Evolutionary conservation across 768 basidiomycete species (phyloP).

Genomic region (Lactifluus rugatus): DNA sequence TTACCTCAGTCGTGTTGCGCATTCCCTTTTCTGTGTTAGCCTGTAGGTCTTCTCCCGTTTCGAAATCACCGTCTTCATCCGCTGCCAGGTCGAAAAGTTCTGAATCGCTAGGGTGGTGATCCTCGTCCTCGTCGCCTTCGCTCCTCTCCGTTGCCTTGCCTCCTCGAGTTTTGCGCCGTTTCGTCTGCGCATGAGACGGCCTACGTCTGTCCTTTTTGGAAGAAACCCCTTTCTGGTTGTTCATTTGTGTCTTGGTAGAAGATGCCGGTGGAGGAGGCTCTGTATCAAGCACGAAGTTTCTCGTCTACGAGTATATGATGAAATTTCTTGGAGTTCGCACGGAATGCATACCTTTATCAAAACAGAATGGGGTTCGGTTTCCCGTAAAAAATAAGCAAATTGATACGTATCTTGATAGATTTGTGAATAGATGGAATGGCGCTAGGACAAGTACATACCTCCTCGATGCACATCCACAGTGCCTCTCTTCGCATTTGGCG

Average conservation of each 20-base stretch:
- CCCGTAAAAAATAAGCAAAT: constrained; percentile 83
- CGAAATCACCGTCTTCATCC: neutral
- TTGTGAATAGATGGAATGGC: neutral
- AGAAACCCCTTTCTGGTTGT: constrained; percentile 17
- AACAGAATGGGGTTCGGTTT: constrained; percentile 72
- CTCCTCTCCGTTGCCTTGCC: neutral
- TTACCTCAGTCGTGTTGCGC: neutral
- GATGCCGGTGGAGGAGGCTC: constrained; percentile 22
- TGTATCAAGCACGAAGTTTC: constrained; percentile 29
- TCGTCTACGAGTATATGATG: constrained; percentile 27
- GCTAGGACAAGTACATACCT: constrained; percentile 36
- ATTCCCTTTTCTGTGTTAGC: neutral
- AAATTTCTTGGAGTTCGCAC: neutral
- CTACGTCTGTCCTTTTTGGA: constrained; percentile 14
- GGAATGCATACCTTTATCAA: constrained; percentile 57
- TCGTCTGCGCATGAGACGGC: neutral
- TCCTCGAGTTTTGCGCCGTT: neutral
- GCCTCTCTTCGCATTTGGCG: constrained; percentile 49
- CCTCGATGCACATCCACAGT: constrained; percentile 80
- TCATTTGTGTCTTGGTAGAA: constrained; percentile 2
- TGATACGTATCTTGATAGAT: constrained; percentile 63
- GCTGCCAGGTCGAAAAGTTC: neutral
- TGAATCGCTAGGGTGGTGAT: neutral
- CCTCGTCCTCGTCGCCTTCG: neutral
- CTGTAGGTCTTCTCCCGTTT: neutral